A percentile compares a stretch with the other conserved stretches of the same genome.
Evolutionary conservation across 192 early-diverging fungal species (phyloP).

Genomic region (Jimgerdemannia flammicorona): DNA sequence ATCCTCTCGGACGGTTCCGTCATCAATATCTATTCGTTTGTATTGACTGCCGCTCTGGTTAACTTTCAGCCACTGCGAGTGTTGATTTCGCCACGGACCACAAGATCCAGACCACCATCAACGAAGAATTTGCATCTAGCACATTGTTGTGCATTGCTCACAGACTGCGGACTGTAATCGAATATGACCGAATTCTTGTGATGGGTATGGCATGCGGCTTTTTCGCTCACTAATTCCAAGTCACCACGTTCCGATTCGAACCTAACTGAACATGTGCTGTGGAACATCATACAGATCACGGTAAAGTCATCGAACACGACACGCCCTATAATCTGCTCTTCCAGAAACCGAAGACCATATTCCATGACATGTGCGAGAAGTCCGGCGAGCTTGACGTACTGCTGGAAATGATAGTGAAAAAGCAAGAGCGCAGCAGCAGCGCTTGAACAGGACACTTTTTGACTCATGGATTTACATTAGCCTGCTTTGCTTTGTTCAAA

Average conservation of each 20-base stretch:
- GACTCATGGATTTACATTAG: too few relatives aligned
- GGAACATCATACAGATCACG: constrained; percentile 2
- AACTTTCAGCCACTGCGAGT: constrained; percentile 47
- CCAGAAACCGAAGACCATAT: constrained; percentile 16
- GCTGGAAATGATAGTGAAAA: constrained; percentile 10
- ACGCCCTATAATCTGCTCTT: neutral
- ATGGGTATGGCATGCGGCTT: constrained; percentile 15
- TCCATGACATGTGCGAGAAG: constrained; percentile 74
- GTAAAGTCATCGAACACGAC: constrained; percentile 3
- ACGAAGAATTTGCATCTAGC: constrained; percentile 60
- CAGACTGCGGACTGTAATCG: constrained; percentile 72
- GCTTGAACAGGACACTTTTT: too few relatives aligned
- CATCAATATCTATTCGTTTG: constrained; percentile 23
- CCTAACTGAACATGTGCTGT: too few relatives aligned
- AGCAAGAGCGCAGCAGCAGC: neutral
- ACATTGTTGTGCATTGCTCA: constrained; percentile 89
- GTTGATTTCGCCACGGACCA: constrained; percentile 81
- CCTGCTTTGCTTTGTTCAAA: too few relatives aligned
- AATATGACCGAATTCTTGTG: constrained; percentile 75
- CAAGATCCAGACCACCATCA: constrained; percentile 79
- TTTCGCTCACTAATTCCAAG: too few relatives aligned
- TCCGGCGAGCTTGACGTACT: constrained; percentile 78
- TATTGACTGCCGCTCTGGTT: neutral
- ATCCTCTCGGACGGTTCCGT: neutral
- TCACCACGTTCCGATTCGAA: too few relatives aligned